Percentiles rank a stretch among this genome's conserved stretches.
phyloP scores from a whole-genome alignment of 768 basidiomycete genomes.

The Termitomyces sp. region DNA sequence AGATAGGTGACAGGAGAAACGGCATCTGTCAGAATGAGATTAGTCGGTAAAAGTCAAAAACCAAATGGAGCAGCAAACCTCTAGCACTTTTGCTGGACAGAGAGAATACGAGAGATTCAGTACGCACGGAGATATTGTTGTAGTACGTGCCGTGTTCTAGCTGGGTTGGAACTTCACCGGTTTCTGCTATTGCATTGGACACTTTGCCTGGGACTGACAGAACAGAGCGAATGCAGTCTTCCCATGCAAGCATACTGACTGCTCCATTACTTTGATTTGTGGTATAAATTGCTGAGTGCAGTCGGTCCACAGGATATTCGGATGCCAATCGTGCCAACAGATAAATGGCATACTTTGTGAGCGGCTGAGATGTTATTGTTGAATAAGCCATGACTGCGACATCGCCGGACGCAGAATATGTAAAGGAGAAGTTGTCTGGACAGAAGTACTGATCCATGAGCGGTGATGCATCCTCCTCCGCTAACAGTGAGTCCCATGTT shows the following conservation, averaged over 20 bases:
- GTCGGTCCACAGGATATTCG: constrained; percentile 67
- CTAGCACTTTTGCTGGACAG: constrained; percentile 32
- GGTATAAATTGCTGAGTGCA: constrained; percentile 52
- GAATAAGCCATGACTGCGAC: constrained; percentile 62
- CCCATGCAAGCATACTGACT: constrained; percentile 54
- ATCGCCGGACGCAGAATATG: constrained; percentile 46
- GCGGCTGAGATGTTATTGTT: constrained; percentile 50
- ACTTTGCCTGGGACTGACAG: constrained; percentile 73
- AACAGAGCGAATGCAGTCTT: constrained; percentile 66
- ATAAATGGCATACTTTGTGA: constrained; percentile 47
- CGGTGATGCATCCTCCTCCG: constrained; percentile 40
- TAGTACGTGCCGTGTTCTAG: constrained; percentile 61
- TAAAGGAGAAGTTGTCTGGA: constrained; percentile 57
- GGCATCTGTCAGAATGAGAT: constrained; percentile 27
- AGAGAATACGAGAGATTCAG: constrained; percentile 47
- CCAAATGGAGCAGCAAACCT: constrained; percentile 35
- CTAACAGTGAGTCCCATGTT: constrained; percentile 59
- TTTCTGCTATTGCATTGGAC: constrained; percentile 60
- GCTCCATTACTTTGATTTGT: constrained; percentile 14
- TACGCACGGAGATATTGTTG: constrained; percentile 47
- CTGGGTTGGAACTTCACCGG: constrained; percentile 36
- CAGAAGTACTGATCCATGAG: constrained; percentile 72
- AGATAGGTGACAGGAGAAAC: constrained; percentile 48
- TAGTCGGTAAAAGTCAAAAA: constrained; percentile 3
- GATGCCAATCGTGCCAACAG: constrained; percentile 52